Evolutionary conservation across 345 rosid species (phyloP).

Genomic region (Theobroma cacao): DNA sequence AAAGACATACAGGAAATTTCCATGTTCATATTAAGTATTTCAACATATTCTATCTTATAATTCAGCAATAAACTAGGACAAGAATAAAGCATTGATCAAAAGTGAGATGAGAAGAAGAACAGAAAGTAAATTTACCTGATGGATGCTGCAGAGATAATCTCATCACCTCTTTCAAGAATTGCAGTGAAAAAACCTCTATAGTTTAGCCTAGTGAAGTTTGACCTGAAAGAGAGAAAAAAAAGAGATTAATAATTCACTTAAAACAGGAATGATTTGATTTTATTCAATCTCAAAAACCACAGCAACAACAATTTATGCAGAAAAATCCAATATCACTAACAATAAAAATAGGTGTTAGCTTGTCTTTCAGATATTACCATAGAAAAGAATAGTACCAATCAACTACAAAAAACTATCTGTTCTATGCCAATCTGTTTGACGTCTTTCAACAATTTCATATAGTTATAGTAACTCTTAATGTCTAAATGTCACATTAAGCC

Average conservation of each 20-base stretch:
- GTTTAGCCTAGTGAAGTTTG: conserved; percentile 79
- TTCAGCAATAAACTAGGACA: background rate
- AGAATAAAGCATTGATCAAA: background rate
- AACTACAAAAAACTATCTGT: background rate
- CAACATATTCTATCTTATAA: background rate
- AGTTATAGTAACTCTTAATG: background rate
- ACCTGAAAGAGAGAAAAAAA: conserved; percentile 45
- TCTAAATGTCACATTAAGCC: background rate
- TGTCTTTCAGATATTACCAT: background rate
- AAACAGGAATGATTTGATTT: conserved; percentile 3
- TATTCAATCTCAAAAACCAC: background rate
- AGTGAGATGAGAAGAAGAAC: background rate
- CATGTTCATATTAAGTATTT: background rate
- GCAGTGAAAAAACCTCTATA: conserved; percentile 72
- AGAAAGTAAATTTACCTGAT: conserved; percentile 53
- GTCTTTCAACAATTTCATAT: background rate
- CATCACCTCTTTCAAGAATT: conserved; percentile 87
- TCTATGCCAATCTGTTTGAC: background rate
- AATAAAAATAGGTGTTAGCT: background rate
- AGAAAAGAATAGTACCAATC: background rate
- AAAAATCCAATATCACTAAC: background rate
- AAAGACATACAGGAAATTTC: background rate
- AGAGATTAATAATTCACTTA: background rate
- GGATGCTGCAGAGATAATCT: conserved; percentile 78
- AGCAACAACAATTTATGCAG: background rate